Conservation (phyloP, 2,329 filamentous ascomycete species). For the Colletotrichum higginsianum region DNA sequence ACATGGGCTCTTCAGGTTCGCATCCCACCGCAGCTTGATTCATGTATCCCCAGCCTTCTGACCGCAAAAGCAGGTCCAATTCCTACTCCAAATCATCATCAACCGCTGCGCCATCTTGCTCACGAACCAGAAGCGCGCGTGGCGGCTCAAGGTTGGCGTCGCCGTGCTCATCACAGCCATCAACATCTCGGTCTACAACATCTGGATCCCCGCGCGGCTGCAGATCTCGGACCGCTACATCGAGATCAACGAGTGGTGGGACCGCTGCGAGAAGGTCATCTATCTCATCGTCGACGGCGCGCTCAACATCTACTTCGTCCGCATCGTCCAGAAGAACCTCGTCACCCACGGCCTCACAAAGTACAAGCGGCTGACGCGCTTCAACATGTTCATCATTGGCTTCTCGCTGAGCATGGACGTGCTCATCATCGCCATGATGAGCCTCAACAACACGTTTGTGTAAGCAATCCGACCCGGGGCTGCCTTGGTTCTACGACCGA, state of each 20-base stretch:
- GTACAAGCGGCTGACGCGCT: constrained; percentile 60
- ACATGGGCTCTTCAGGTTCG: constrained; percentile 54
- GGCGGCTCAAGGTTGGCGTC: constrained; percentile 60
- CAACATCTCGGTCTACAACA: constrained; percentile 67
- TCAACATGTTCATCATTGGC: constrained; percentile 62
- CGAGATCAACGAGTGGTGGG: constrained; percentile 65
- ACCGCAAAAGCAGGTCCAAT: constrained; percentile 56
- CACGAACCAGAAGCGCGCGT: constrained; percentile 53
- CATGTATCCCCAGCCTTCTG: neutral
- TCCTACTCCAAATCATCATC: constrained; percentile 68
- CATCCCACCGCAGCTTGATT: neutral
- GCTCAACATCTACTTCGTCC: constrained; percentile 67
- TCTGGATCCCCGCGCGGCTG: constrained; percentile 68
- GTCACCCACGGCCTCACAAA: constrained; percentile 56
- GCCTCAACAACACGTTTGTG: constrained; percentile 60
- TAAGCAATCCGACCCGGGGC: constrained; percentile 30
- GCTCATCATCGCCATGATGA: constrained; percentile 60
- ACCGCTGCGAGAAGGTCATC: constrained; percentile 66
- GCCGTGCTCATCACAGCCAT: constrained; percentile 62
- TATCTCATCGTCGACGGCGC: constrained; percentile 63
- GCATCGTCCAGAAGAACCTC: constrained; percentile 40
- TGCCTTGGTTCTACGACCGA: neutral
- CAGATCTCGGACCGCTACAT: constrained; percentile 59
- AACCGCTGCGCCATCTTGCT: constrained; percentile 66
- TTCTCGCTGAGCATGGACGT: constrained; percentile 62